Percentiles rank a stretch among this genome's conserved stretches.
Evolutionary conservation across 163 green algal species (phyloP).

Genomic region (Coccomyxa subellipsoidea): DNA sequence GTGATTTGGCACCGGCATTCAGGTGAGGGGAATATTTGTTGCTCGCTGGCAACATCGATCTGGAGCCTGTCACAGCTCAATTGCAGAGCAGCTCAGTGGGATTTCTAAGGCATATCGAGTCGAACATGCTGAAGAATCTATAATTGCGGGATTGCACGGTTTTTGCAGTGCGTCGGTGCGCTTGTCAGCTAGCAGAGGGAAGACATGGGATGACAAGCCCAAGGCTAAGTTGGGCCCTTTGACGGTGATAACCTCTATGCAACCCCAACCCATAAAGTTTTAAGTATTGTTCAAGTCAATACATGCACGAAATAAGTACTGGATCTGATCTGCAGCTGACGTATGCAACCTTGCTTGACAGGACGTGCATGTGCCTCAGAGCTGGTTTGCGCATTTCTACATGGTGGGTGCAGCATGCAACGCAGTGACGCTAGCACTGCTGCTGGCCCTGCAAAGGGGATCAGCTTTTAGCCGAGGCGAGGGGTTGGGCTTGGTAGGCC

Average conservation of each 20-base stretch:
- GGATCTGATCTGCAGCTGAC: neutral
- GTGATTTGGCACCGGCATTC: too few relatives aligned
- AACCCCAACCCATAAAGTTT: too few relatives aligned
- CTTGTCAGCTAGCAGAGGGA: conserved; percentile 50
- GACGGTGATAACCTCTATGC: conserved; percentile 21
- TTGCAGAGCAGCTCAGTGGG: too few relatives aligned
- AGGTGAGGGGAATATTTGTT: too few relatives aligned
- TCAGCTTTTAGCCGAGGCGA: neutral
- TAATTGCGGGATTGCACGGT: too few relatives aligned
- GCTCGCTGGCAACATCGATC: too few relatives aligned
- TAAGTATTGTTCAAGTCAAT: neutral
- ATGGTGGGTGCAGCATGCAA: conserved; percentile 41
- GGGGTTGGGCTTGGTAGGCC: conserved; percentile 27
- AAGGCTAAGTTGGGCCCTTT: conserved; percentile 31
- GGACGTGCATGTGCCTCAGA: conserved; percentile 51
- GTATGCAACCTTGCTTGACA: conserved; percentile 16
- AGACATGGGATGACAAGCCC: conserved; percentile 51
- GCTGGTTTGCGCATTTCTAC: conserved; percentile 68
- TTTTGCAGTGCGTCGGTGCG: conserved; percentile 44
- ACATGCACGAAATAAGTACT: neutral
- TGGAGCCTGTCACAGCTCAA: too few relatives aligned
- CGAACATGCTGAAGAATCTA: too few relatives aligned
- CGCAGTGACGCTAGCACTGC: neutral
- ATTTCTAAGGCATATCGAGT: too few relatives aligned
- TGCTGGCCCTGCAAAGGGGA: neutral